Conservation (phyloP, 495 filamentous ascomycete genomes). For the Parmelia sp. region DNA sequence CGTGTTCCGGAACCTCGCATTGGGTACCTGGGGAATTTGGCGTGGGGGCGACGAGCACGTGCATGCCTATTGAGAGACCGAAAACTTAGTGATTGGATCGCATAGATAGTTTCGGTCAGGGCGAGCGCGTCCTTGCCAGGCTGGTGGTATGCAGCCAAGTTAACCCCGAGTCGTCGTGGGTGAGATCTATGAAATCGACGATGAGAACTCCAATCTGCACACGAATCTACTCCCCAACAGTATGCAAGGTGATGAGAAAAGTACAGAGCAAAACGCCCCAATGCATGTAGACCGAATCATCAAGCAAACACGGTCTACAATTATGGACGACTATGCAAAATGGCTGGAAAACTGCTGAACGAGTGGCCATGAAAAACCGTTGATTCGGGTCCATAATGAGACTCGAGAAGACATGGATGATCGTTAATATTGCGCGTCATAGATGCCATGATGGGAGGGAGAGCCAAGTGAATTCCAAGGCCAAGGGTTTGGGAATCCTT, state of each 20-base stretch:
- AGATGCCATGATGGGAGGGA: neutral
- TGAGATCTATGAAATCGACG: neutral
- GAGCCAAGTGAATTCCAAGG: neutral
- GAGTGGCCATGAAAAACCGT: neutral
- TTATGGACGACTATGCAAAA: neutral
- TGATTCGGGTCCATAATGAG: neutral
- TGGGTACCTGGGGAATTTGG: neutral
- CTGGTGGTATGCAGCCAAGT: neutral
- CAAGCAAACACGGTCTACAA: neutral
- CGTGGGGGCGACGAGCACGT: neutral
- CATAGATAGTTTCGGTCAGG: neutral
- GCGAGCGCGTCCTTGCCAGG: neutral
- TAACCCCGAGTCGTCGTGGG: neutral
- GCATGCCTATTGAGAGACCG: neutral
- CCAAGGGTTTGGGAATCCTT: neutral
- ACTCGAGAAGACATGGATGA: neutral
- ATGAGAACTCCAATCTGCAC: neutral
- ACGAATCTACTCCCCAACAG: neutral
- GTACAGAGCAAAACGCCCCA: neutral
- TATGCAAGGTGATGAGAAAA: neutral
- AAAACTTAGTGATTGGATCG: neutral
- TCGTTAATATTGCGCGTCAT: neutral
- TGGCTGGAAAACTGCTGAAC: neutral
- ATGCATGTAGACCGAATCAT: neutral
- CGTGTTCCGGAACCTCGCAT: neutral